phyloP scores from a whole-genome alignment of 352 stramenopile genomes.

The Phytopythium vexans region DNA sequence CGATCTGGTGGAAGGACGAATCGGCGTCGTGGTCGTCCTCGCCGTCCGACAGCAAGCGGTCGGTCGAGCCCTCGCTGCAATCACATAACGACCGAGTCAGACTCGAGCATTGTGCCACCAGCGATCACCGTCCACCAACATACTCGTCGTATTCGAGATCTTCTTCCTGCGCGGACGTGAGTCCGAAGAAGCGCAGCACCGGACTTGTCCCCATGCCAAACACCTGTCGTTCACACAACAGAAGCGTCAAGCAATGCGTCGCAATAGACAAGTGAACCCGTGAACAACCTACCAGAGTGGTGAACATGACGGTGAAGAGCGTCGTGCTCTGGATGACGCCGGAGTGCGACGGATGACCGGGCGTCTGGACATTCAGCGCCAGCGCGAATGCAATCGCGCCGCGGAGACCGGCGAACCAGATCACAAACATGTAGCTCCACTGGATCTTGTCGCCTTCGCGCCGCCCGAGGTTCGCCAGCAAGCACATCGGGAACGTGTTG shows the following conservation, averaged over 20 bases:
- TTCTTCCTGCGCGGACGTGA: constrained; percentile 37
- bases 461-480: constrained; percentile 65
- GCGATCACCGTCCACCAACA: constrained; percentile 6
- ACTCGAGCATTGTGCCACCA: neutral
- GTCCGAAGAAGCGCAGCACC: constrained; percentile 50
- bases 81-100: constrained; percentile 2
- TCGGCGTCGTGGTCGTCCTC: constrained; percentile 53
- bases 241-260: neutral
- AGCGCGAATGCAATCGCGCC: constrained; percentile 92
- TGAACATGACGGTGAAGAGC: constrained; percentile 82
- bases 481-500: constrained; percentile 79
- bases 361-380: constrained; percentile 65
- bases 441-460: constrained; percentile 62
- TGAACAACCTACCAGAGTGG: constrained; percentile 48
- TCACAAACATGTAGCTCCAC: constrained; percentile 79
- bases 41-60: constrained; percentile 47
- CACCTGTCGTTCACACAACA: constrained; percentile 23
- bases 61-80: constrained; percentile 35
- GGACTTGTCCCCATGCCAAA: constrained; percentile 77
- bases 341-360: constrained; percentile 37
- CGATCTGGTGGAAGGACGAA: constrained; percentile 39
- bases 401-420: constrained; percentile 92
- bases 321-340: constrained; percentile 78
- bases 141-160: constrained; percentile 51
- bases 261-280: neutral